phyloP scores from a whole-genome alignment of 495 filamentous ascomycete genomes.

The Wilcoxina mikolae region DNA sequence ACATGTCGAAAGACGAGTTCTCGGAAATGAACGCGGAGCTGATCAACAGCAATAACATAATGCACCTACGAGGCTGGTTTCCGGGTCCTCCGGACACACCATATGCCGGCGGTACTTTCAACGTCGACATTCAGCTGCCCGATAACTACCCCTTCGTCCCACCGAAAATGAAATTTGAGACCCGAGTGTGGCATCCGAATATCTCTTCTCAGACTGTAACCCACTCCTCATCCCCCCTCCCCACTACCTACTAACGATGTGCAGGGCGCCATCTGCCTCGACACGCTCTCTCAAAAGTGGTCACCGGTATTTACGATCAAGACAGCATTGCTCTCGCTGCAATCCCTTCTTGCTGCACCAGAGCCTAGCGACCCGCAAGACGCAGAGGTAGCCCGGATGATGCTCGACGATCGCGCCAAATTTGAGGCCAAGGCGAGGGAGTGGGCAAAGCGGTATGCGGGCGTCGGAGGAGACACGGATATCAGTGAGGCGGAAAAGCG shows the following conservation, averaged over 20 bases:
- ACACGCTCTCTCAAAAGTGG: conserved; percentile 81
- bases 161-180: conserved; percentile 82
- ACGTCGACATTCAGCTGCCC: conserved; percentile 75
- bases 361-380: conserved; percentile 97
- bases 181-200: conserved; percentile 97
- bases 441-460: conserved; percentile 76
- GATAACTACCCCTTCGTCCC: conserved; percentile 87
- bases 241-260: too few species aligned
- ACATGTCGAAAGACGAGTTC: conserved; percentile 62
- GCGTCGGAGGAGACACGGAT: conserved; percentile 34
- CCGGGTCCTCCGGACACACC: conserved; percentile 81
- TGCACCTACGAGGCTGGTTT: conserved; percentile 71
- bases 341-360: conserved; percentile 80
- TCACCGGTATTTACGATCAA: conserved; percentile 93
- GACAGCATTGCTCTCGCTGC: conserved; percentile 79
- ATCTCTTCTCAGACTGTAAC: conserved; percentile 85
- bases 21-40: conserved; percentile 60
- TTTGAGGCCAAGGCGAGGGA: conserved; percentile 75
- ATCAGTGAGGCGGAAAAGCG: neutral
- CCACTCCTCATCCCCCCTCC: too few species aligned
- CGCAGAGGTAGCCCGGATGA: conserved; percentile 85
- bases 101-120: conserved; percentile 76
- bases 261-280: conserved; percentile 92
- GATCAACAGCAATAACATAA: conserved; percentile 52
- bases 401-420: conserved; percentile 58